Percentiles rank a stretch among this genome's conserved stretches.
phyloP scores from a whole-genome alignment of 2,329 filamentous ascomycete species.

The Pseudogymnoascus sp. region DNA sequence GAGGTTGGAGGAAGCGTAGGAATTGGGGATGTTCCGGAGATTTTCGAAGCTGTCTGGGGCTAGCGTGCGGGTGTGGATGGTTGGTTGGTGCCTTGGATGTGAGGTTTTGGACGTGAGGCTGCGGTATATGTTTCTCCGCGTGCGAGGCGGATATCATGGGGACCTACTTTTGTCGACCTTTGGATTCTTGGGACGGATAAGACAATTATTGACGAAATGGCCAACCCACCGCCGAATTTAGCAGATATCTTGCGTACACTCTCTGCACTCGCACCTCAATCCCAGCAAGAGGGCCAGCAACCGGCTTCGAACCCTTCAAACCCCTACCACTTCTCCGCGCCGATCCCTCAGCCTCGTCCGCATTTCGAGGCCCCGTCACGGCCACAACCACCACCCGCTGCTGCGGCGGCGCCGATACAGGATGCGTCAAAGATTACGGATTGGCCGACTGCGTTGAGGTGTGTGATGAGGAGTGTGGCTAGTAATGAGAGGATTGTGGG shows the following conservation, averaged over 20 bases:
- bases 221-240: constrained; percentile 27
- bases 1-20: not conserved
- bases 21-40: constrained; percentile 11
- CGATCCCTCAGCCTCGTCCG: constrained; percentile 12
- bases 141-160: too few species aligned
- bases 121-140: not conserved
- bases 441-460: constrained; percentile 45
- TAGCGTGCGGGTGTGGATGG: not conserved
- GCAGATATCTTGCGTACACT: constrained; percentile 30
- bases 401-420: not conserved
- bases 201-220: constrained; percentile 18
- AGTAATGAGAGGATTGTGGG: constrained; percentile 39
- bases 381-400: constrained; percentile 13
- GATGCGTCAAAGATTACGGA: constrained; percentile 31
- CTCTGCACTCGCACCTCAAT: constrained; percentile 25
- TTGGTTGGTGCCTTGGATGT: not conserved
- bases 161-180: not conserved
- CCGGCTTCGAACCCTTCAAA: not conserved
- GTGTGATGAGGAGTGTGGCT: constrained; percentile 44
- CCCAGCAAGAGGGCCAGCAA: constrained; percentile 13
- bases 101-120: not conserved
- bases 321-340: not conserved
- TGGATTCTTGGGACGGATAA: not conserved
- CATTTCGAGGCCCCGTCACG: not conserved
- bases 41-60: not conserved